Conservation (phyloP, 2,329 filamentous ascomycete species). For the Talaromyces sp. region DNA sequence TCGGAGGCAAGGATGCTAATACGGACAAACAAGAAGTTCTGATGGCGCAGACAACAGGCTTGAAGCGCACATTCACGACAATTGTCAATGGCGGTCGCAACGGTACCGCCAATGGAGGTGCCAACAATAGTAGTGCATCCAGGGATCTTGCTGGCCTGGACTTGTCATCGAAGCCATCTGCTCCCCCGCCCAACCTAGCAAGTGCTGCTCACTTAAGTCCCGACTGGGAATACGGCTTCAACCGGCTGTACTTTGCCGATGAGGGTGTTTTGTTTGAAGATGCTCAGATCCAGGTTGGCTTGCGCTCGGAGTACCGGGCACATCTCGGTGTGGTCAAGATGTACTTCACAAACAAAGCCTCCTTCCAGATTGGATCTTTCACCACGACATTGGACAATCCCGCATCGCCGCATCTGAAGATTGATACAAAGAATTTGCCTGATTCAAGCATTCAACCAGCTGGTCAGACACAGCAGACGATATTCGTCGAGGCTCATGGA, state of each 20-base stretch:
- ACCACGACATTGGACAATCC: slow-evolving; percentile 86
- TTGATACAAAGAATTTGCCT: slow-evolving; percentile 83
- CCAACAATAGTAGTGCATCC: slow-evolving; percentile 43
- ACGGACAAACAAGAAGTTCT: slow-evolving; percentile 73
- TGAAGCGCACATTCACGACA: slow-evolving; percentile 79
- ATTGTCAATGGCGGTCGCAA: slow-evolving; percentile 42
- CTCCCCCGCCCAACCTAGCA: slow-evolving; percentile 70
- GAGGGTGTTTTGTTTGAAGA: slow-evolving; percentile 96
- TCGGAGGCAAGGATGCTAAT: slow-evolving; percentile 95
- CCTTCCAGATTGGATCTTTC: slow-evolving; percentile 79
- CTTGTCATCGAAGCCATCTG: slow-evolving; percentile 59
- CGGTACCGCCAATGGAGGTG: slow-evolving; percentile 28
- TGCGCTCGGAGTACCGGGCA: slow-evolving; percentile 91
- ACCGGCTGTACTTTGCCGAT: slow-evolving; percentile 70
- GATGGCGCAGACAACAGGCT: slow-evolving; percentile 73
- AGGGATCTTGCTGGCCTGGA: slow-evolving; percentile 80
- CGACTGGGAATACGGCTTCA: slow-evolving; percentile 89
- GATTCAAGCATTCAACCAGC: slow-evolving; percentile 74
- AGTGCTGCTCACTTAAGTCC: slow-evolving; percentile 90
- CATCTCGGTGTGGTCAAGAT: slow-evolving; percentile 92
- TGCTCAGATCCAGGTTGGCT: slow-evolving; percentile 84
- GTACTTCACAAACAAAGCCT: slow-evolving; percentile 94
- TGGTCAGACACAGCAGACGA: slow-evolving; percentile 83
- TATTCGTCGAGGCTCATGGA: slow-evolving; percentile 85
- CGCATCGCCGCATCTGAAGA: slow-evolving; percentile 64